Conservation (phyloP, 1,139 yeast genomes). For the Geotrichum fermentans region DNA sequence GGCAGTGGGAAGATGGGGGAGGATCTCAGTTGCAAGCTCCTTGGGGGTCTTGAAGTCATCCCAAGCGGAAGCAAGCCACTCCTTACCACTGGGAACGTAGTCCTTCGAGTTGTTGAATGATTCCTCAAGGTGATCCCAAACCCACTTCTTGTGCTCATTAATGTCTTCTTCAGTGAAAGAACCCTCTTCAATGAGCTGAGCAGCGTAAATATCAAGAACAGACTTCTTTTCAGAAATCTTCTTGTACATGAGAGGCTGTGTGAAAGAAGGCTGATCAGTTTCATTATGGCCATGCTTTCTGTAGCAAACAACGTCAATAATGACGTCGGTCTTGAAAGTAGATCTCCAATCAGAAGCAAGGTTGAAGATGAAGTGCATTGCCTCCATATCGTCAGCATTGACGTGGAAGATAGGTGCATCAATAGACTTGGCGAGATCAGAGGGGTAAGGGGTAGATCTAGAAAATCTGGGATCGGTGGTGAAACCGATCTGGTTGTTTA, state of each 20-base stretch:
- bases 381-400: constrained; percentile 96
- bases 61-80: constrained; percentile 99
- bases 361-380: constrained; percentile 83
- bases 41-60: constrained; percentile 97
- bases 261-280: constrained; percentile 97
- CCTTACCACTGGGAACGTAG: constrained; percentile 86
- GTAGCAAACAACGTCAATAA: constrained; percentile 96
- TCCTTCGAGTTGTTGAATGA: constrained; percentile 84
- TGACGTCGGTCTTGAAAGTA: constrained; percentile 90
- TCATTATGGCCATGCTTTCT: constrained; percentile 98
- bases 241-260: constrained; percentile 96
- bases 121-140: constrained; percentile 90
- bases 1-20: constrained; percentile 95
- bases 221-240: constrained; percentile 83
- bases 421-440: constrained; percentile 92
- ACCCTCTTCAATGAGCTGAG: constrained; percentile 76
- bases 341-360: constrained; percentile 99
- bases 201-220: constrained; percentile 79
- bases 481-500: constrained; percentile 98
- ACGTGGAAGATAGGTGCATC: constrained; percentile 99
- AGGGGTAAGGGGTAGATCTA: constrained; percentile 96
- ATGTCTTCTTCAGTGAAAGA: constrained; percentile 85
- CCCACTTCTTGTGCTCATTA: constrained; percentile 96
- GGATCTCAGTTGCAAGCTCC: constrained; percentile 90
- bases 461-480: constrained; percentile 98